Conservation (phyloP, 2,329 filamentous ascomycete genomes). For the Sclerotinia sclerotiorum region DNA sequence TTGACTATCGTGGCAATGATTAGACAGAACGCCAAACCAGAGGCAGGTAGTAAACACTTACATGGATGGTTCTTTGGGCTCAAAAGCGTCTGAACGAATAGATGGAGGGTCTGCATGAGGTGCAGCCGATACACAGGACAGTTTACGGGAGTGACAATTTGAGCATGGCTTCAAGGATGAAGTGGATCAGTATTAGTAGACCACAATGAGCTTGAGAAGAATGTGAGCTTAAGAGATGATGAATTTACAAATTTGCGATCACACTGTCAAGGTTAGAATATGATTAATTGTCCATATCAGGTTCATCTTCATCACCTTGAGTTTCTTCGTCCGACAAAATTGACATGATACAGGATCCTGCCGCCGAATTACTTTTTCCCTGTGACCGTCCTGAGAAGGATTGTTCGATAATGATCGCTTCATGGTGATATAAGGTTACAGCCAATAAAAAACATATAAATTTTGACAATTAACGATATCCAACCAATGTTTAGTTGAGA, state of each 20-base stretch:
- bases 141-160: conserved; percentile 32
- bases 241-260: conserved; percentile 26
- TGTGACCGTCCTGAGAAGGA: neutral
- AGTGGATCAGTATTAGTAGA: too few relatives aligned
- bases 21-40: neutral
- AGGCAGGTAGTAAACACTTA: neutral
- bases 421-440: neutral
- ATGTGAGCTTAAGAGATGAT: too few relatives aligned
- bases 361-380: conserved; percentile 25
- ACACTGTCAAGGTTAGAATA: conserved; percentile 26
- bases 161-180: conserved; percentile 28
- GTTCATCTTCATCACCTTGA: conserved; percentile 8
- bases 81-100: neutral
- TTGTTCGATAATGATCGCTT: conserved; percentile 8
- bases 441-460: too few relatives aligned
- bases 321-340: conserved; percentile 34
- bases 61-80: neutral
- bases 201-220: too few relatives aligned
- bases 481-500: neutral
- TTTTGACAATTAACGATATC: neutral
- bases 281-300: neutral
- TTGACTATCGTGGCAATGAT: conserved; percentile 22
- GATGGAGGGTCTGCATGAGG: neutral
- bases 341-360: conserved; percentile 36
- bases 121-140: conserved; percentile 13